Evolutionary conservation across 768 basidiomycete species (phyloP).

Genomic region (Agaricus sinodeliciosus): DNA sequence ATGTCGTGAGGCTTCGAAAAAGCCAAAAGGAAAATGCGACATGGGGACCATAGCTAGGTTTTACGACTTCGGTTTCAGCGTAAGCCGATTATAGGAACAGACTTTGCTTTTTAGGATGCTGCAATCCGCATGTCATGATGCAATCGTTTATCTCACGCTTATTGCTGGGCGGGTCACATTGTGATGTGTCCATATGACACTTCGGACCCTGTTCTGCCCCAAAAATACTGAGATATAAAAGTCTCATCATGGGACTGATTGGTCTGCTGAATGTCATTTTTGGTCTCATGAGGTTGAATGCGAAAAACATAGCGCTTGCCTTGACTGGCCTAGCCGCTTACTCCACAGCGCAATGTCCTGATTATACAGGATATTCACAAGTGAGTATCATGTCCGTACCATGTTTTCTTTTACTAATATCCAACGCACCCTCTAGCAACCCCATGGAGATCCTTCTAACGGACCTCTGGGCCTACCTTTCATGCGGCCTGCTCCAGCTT

Average conservation of each 20-base stretch:
- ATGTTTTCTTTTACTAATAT: too few species aligned
- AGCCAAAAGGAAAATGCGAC: too few species aligned
- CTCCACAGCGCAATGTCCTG: conserved; percentile 44
- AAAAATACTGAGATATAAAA: conserved; percentile 3
- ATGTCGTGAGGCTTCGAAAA: too few species aligned
- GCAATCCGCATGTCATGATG: too few species aligned
- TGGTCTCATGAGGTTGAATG: conserved; percentile 16
- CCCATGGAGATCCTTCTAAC: conserved; percentile 53
- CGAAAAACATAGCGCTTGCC: conserved; percentile 14
- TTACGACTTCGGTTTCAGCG: too few species aligned
- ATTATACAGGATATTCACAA: conserved; percentile 55
- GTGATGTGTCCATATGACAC: too few species aligned
- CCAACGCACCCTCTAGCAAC: conserved; percentile 27
- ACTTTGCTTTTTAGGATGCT: too few species aligned
- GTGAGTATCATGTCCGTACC: conserved; percentile 18
- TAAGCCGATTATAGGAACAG: too few species aligned
- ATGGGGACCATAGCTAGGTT: too few species aligned
- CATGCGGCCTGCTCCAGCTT: conserved; percentile 65
- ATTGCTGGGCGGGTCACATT: too few species aligned
- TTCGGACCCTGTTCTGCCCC: neutral
- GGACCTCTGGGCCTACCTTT: conserved; percentile 61
- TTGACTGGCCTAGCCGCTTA: conserved; percentile 19
- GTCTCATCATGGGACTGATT: neutral
- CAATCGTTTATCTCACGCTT: too few species aligned
- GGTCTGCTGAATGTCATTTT: neutral